phyloP scores from a whole-genome alignment of 2,329 filamentous ascomycete species.

The Bipolaris sorokiniana region DNA sequence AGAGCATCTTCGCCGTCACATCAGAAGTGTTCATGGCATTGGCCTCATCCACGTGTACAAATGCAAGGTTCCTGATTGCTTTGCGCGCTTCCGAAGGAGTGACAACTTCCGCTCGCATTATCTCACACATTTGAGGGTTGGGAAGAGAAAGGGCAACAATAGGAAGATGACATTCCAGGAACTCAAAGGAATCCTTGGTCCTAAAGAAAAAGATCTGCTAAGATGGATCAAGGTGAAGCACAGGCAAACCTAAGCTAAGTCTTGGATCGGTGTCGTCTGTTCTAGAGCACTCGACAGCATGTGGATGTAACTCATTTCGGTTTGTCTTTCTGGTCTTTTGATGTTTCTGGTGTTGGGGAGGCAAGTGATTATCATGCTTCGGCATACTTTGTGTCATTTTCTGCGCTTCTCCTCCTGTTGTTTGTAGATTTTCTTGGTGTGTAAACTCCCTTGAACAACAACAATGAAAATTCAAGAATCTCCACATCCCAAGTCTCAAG shows the following conservation, averaged over 20 bases:
- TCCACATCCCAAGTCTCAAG: too few relatives aligned
- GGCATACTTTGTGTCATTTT: neutral
- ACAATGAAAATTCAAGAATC: neutral
- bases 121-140: constrained; percentile 32
- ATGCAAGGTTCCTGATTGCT: constrained; percentile 26
- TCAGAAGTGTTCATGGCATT: constrained; percentile 24
- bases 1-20: constrained; percentile 34
- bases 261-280: neutral
- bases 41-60: neutral
- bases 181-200: constrained; percentile 25
- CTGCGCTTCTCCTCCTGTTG: neutral
- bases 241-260: neutral
- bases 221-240: constrained; percentile 21
- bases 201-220: constrained; percentile 23
- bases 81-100: constrained; percentile 23
- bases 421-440: constrained; percentile 4
- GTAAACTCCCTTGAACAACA: neutral
- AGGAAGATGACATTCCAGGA: constrained; percentile 22
- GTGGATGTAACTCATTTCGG: neutral
- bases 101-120: constrained; percentile 37
- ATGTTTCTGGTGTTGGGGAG: constrained; percentile 11
- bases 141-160: constrained; percentile 27
- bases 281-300: neutral
- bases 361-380: constrained; percentile 10
- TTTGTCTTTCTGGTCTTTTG: neutral